Evolutionary conservation across 2,329 filamentous ascomycete species (phyloP), one percentile per base, ranked within the genome.

Genomic region (Zymoseptoria ardabiliae): DNA sequence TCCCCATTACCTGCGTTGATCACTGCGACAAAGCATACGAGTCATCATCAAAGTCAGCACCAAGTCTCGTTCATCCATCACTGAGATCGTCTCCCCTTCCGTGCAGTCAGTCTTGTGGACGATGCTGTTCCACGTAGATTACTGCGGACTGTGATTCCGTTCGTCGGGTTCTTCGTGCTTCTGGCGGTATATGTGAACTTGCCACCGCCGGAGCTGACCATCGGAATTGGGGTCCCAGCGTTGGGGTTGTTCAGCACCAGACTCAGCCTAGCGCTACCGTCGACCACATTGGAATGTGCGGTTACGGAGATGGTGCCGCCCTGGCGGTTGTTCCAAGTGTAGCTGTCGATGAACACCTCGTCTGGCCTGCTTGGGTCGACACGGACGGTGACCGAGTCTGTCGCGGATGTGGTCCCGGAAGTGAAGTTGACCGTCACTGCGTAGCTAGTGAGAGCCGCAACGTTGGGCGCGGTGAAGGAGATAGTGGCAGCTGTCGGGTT

Each of bases 201-300:
- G 3, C 73, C 73, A 0, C 61, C 58, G 2, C 62, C 67, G 0
- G 59, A 58, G 22, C 60, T 66, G 23, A 61, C 56, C 50, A 66
- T 68, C 63, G 57, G 20, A 6, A 73, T 69, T 2, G 63, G 52
- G 1, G 69, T 55, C 6, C 60, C 66, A 2, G 63, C 66, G 3
- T 30, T 65, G 20, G 45, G 45, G 20, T 49, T 49, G 20, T n/a
- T 17, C 20, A 49, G 45, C 10, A 20, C 6, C 20, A 49, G 20
- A 49, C 45, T 49, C 4, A 0, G 66, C 20, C 54, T 66, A 54
- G 68, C 70, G 19, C 68, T 66, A 17, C 70, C 69, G 30, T 73
- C 72, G 8, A 69, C 63, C 10, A 74, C 69, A 53, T 74, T 75
- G 17, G 71, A 72, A 28, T 68, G 69, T 48, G 72, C 74, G 1